Evolutionary conservation across 345 rosid genomes (phyloP).

Genomic region (Mangifera indica): DNA sequence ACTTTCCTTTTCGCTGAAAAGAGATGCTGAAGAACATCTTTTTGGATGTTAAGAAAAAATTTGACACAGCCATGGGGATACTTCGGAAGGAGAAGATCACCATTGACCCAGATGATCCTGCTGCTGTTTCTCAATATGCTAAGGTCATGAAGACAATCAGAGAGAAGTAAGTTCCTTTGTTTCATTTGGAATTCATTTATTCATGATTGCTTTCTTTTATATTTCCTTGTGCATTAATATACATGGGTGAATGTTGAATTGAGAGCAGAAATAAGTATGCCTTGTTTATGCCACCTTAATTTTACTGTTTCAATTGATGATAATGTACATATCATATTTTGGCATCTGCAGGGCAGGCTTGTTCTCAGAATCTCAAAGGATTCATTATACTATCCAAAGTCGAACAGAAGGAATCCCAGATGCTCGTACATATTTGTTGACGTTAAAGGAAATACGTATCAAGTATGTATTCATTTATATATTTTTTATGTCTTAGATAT

Average conservation of each 20-base stretch:
- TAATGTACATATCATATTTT: conserved; percentile 16
- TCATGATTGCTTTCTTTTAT: background rate
- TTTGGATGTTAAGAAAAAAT: conserved; percentile 79
- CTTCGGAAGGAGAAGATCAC: conserved; percentile 88
- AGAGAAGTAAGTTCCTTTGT: conserved; percentile 62
- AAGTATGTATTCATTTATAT: conserved; percentile 38
- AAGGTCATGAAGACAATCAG: conserved; percentile 85
- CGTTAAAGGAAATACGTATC: conserved; percentile 69
- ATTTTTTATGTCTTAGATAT: conserved; percentile 7
- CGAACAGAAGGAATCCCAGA: conserved; percentile 74
- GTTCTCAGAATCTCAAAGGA: conserved; percentile 82
- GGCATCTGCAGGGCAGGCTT: conserved; percentile 70
- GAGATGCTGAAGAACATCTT: conserved; percentile 94
- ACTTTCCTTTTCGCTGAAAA: conserved; percentile 26
- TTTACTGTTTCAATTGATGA: conserved; percentile 4
- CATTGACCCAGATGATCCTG: conserved; percentile 82
- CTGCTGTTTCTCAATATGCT: conserved; percentile 83
- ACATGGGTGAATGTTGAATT: background rate
- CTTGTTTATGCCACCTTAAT: background rate
- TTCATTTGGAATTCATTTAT: background rate
- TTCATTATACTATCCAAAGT: conserved; percentile 56
- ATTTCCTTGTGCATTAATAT: background rate
- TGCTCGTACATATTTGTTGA: conserved; percentile 82
- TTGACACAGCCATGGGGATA: conserved; percentile 73
- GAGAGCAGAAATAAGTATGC: background rate